Evolutionary conservation across 2,329 filamentous ascomycete species (phyloP).

Genomic region (Venturia nashicola): DNA sequence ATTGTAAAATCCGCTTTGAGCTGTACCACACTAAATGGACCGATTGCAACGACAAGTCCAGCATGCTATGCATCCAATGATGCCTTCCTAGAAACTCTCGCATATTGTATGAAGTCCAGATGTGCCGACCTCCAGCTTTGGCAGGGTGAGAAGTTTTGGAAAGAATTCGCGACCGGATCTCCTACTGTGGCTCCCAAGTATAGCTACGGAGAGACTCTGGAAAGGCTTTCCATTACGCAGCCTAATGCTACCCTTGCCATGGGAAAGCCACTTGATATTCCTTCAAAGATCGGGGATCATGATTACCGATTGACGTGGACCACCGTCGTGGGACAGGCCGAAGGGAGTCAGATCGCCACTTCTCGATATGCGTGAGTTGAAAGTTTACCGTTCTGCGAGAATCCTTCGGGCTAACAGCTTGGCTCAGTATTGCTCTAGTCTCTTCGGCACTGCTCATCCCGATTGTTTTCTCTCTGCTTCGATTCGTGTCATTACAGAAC

Average conservation of each 20-base stretch:
- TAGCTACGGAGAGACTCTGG: not conserved
- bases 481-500: not conserved
- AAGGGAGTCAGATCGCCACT: not conserved
- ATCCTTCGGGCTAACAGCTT: not conserved
- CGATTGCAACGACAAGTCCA: not conserved
- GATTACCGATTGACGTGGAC: not conserved
- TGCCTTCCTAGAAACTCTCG: slow-evolving; percentile 14
- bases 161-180: not conserved
- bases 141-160: slow-evolving; percentile 13
- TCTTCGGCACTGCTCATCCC: slow-evolving; percentile 4
- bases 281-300: not conserved
- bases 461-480: slow-evolving; percentile 3
- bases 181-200: not conserved
- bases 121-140: slow-evolving; percentile 11
- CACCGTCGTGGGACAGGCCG: not conserved
- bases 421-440: not conserved
- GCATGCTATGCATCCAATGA: slow-evolving; percentile 15
- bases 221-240: not conserved
- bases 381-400: not conserved
- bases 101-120: slow-evolving; percentile 13
- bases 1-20: not conserved
- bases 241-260: not conserved
- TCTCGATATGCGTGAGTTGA: not conserved
- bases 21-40: not conserved
- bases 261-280: not conserved